Evolutionary conservation across 2,329 filamentous ascomycete species (phyloP), one percentile per base, ranked within the genome.

Genomic region (Pyrenophora teres): DNA sequence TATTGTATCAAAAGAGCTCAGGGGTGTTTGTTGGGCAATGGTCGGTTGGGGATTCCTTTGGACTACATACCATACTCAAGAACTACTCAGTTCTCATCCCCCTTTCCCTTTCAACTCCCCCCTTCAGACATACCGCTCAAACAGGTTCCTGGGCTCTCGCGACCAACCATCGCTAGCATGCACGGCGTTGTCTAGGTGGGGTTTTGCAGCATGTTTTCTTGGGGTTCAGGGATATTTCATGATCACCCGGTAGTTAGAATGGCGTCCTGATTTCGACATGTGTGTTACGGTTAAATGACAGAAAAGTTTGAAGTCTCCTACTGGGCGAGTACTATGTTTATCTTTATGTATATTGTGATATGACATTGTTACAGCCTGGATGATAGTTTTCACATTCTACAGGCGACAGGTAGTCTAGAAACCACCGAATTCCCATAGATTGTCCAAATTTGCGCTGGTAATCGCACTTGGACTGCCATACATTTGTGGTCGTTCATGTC

Each of bases 1-100:
- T 62, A 63, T 50, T 67, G 58, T 58, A 66, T 65, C 58, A 55
- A 63, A 59, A 60, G 54, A 61, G 59, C 56, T 46, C 49, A 47
- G 57, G 60, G 50, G 54, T 43, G 45, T 47, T 47, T 40, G 35
- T 40, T 50, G 42, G 50, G 55, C 40, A 44, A 62, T 53, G 53
- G 55, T 54, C 56, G 46, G 52, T 44, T 46, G 52, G 49, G 48
- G 40, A 53, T 58, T 45, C 43, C 45, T 59, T 42, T 56, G 57
- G 50, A 62, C 56, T 65, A 65, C 60, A 56, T 66, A 58, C 59
- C 27, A 30, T 30, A 30, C 47, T 40, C 43, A 58, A 54, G 56
- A 62, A 64, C 54, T 60, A 63, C 56, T 63, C 50, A 54, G 59
- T 61, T 60, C 54, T 60, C 44, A 50, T 49, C 40, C 31, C 35